A percentile compares a stretch with the other conserved stretches of the same genome.
Conservation (phyloP, 2,329 filamentous ascomycete genomes). For the Aspergillus niger region DNA sequence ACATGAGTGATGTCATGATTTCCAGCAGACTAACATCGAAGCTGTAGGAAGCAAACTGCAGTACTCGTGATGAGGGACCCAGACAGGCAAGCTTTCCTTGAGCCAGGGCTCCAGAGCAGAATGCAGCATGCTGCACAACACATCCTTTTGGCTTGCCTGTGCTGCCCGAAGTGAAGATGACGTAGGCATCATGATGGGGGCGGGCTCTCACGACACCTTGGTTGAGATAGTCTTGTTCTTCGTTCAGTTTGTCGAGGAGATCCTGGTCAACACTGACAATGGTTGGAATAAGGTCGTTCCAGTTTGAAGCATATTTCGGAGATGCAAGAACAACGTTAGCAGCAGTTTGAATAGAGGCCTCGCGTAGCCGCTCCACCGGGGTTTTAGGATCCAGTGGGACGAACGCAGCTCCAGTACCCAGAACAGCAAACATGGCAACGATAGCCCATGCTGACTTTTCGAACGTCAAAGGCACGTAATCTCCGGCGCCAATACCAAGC, state of each 20-base stretch:
- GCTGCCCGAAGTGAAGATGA: constrained; percentile 82
- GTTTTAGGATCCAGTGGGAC: constrained; percentile 34
- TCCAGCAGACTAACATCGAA: constrained; percentile 54
- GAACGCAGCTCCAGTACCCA: constrained; percentile 33
- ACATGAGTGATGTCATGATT: constrained; percentile 52
- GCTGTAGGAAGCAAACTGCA: constrained; percentile 49
- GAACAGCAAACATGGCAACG: constrained; percentile 32
- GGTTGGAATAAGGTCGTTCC: constrained; percentile 17
- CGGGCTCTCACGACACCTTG: not conserved
- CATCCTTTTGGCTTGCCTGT: constrained; percentile 86
- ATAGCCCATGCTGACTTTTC: constrained; percentile 34
- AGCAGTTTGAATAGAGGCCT: constrained; percentile 23
- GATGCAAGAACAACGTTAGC: constrained; percentile 22
- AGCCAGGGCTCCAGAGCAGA: constrained; percentile 11
- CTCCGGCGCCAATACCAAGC: constrained; percentile 31
- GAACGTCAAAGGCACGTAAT: constrained; percentile 28
- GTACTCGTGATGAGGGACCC: constrained; percentile 27
- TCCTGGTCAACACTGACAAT: constrained; percentile 70
- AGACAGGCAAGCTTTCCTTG: constrained; percentile 27
- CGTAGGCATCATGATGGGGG: constrained; percentile 49
- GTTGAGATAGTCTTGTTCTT: not conserved
- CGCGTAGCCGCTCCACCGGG: constrained; percentile 26
- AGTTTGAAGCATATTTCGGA: constrained; percentile 2
- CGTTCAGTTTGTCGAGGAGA: not conserved
- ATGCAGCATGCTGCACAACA: constrained; percentile 66